These are phyloP conservation scores for Diaporthe sp. DNA, from an alignment of 2,329 filamentous ascomycete genomes.

Conservation along the genomic window DNA sequence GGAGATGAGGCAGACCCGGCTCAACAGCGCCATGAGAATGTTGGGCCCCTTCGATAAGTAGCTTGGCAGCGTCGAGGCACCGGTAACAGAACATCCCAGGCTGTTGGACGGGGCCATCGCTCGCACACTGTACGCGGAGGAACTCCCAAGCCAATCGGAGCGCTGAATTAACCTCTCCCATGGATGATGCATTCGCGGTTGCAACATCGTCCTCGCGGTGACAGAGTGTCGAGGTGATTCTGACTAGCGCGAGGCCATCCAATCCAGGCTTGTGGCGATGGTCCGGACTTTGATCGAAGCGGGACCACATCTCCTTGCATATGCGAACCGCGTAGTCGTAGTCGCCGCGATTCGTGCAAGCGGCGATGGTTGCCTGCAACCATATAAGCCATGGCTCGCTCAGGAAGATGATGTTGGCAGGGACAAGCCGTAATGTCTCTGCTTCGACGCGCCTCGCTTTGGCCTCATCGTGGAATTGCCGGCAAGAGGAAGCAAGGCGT, in stretches of 20 bases:
- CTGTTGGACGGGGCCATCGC: background rate
- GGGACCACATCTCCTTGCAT: slow-evolving; percentile 23
- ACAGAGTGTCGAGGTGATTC: slow-evolving; percentile 2
- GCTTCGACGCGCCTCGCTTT: slow-evolving; percentile 13
- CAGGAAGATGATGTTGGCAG: background rate
- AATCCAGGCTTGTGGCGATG: slow-evolving; percentile 23
- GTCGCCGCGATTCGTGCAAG: background rate
- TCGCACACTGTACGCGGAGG: background rate
- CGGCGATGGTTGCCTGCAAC: slow-evolving; percentile 6
- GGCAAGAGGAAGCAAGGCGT: background rate
- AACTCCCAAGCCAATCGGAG: background rate
- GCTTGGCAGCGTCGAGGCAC: slow-evolving; percentile 10
- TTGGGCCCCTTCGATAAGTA: background rate
- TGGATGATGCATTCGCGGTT: background rate
- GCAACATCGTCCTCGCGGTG: background rate
- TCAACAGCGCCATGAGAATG: background rate
- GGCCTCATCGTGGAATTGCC: background rate
- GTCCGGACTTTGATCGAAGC: background rate
- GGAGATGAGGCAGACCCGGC: background rate
- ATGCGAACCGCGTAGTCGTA: slow-evolving; percentile 3
- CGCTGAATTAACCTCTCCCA: background rate
- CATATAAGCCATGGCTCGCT: slow-evolving; percentile 7
- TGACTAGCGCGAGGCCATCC: background rate
- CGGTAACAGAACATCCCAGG: slow-evolving; percentile 28
- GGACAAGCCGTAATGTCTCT: slow-evolving; percentile 1